Percentiles rank a stretch among this genome's conserved stretches.
These are phyloP conservation scores for Tetrapisispora nanseiensis DNA, from an alignment of 805 yeast genomes.

Conservation along the genomic window DNA sequence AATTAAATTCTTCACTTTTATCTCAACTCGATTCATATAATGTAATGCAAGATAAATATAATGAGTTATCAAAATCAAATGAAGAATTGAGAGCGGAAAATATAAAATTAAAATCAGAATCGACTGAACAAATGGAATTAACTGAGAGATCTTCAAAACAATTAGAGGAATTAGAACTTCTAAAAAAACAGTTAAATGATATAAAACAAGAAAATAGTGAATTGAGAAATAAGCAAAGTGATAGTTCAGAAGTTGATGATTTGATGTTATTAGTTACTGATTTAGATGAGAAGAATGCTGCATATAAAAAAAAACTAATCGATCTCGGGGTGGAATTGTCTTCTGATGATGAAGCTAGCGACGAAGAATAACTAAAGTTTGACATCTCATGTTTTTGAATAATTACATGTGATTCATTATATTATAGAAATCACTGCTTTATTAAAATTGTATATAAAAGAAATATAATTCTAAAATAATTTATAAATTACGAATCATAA, in stretches of 20 bases:
- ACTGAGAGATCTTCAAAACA: not conserved
- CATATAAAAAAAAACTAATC: slow-evolving; percentile 44
- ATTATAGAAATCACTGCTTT: not conserved
- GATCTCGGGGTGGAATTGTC: slow-evolving; percentile 51
- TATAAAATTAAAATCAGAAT: not conserved
- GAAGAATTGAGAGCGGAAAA: not conserved
- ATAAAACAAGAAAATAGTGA: slow-evolving; percentile 5
- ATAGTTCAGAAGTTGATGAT: slow-evolving; percentile 42
- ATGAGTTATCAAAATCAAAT: not conserved
- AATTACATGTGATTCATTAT: too few species aligned
- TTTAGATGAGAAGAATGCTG: slow-evolving; percentile 55
- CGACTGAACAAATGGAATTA: not conserved
- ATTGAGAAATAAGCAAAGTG: slow-evolving; percentile 8
- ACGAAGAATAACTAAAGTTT: slow-evolving; percentile 39
- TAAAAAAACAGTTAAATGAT: slow-evolving; percentile 1
- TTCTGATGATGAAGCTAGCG: slow-evolving; percentile 58
- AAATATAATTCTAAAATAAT: too few species aligned
- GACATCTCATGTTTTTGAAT: too few species aligned
- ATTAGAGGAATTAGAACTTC: slow-evolving; percentile 1
- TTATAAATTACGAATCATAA: slow-evolving; percentile 1
- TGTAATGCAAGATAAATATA: not conserved
- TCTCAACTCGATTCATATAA: not conserved
- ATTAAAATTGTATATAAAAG: not conserved
- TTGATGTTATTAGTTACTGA: slow-evolving; percentile 68
- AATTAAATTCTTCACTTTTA: too few species aligned